These are phyloP conservation scores for Septoria linicola DNA, from an alignment of 2,329 filamentous ascomycete species.

Conservation along the genomic window DNA sequence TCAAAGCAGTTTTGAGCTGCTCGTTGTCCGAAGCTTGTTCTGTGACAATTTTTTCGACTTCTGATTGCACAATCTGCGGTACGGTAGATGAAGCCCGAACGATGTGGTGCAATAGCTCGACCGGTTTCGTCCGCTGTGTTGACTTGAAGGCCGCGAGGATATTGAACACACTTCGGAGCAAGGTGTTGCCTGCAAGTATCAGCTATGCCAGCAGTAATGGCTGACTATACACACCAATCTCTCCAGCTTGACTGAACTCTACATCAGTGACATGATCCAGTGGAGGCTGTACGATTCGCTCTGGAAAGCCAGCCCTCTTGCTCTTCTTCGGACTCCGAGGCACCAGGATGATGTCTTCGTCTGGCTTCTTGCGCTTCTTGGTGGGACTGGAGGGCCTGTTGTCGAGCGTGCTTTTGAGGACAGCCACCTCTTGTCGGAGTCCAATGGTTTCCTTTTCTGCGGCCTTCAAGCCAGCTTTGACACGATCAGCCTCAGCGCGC, in stretches of 20 bases:
- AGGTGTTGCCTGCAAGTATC: constrained; percentile 23
- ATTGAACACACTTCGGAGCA: constrained; percentile 34
- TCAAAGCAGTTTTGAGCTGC: constrained; percentile 24
- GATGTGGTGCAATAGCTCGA: constrained; percentile 32
- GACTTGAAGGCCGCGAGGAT: constrained; percentile 31
- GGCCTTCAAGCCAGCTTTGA: constrained; percentile 19
- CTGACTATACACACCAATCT: constrained; percentile 23
- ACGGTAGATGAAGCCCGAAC: constrained; percentile 26
- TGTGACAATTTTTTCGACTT: constrained; percentile 14
- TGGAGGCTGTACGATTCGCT: constrained; percentile 1
- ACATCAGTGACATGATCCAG: constrained; percentile 9
- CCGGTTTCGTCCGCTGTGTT: constrained; percentile 18
- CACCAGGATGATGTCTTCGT: constrained; percentile 29
- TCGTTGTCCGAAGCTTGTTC: constrained; percentile 7
- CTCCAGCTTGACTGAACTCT: constrained; percentile 26
- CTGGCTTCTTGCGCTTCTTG: constrained; percentile 35
- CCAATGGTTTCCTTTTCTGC: constrained; percentile 27
- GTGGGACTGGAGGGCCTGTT: constrained; percentile 14
- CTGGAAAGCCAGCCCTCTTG: constrained; percentile 22
- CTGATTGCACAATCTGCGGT: constrained; percentile 26
- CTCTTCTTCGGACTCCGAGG: constrained; percentile 29
- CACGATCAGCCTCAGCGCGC: constrained; percentile 34
- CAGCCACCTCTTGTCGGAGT: constrained; percentile 28
- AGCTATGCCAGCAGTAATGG: background rate
- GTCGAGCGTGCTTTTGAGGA: constrained; percentile 27